Percentiles rank a stretch among this genome's conserved stretches.
Evolutionary conservation across 306 rosid genomes (phyloP).

Genomic region (Delonix regia): DNA sequence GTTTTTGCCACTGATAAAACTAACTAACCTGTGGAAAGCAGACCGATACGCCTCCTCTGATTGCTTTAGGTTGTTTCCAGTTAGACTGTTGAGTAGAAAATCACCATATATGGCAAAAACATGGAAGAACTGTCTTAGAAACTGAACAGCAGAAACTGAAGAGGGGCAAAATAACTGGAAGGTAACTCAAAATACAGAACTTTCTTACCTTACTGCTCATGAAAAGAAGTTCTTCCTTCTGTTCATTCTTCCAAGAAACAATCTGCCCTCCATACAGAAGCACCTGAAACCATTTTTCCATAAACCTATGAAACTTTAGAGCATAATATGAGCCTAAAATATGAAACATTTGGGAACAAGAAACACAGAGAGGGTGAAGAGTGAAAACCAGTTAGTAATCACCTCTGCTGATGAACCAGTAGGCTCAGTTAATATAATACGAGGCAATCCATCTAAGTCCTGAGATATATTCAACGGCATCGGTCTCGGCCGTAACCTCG

Average conservation of each 20-base stretch:
- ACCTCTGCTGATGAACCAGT: conserved; percentile 74
- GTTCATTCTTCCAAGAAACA: conserved; percentile 78
- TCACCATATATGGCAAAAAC: conserved; percentile 1
- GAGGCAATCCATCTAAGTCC: conserved; percentile 56
- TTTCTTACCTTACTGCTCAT: conserved; percentile 72
- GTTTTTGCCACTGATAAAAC: background rate
- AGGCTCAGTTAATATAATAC: conserved; percentile 65
- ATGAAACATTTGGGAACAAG: too few relatives aligned
- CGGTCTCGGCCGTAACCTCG: conserved; percentile 40
- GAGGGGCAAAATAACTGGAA: background rate
- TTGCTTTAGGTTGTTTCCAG: conserved; percentile 65
- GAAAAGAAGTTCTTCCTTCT: conserved; percentile 74
- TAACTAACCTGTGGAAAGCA: conserved; percentile 66
- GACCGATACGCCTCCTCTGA: conserved; percentile 78
- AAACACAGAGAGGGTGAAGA: background rate
- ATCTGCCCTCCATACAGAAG: conserved; percentile 77
- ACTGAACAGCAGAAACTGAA: background rate
- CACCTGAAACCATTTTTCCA: conserved; percentile 57
- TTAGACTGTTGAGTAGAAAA: conserved; percentile 52
- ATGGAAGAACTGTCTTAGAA: background rate
- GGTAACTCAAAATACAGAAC: background rate
- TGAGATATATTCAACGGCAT: conserved; percentile 61
- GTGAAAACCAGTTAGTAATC: background rate
- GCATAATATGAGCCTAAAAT: background rate
- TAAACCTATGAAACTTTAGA: background rate